Evolutionary conservation across 345 rosid genomes (phyloP), one percentile per base, ranked within the genome.

Genomic region (Clarkia xantiana): DNA sequence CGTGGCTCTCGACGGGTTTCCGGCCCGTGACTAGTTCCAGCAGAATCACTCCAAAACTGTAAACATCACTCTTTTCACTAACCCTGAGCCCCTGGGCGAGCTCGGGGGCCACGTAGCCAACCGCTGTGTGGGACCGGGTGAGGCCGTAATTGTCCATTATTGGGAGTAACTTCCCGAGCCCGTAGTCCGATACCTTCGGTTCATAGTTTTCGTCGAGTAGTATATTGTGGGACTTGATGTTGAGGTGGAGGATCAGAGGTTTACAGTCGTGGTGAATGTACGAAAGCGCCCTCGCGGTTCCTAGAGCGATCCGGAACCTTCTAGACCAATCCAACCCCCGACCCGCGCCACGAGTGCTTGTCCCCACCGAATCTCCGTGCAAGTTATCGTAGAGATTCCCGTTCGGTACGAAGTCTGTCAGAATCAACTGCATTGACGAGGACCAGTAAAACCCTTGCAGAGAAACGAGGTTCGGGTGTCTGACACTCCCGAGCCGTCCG

Each of bases 81-180:
- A 67, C 55, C 71, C 76, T 76, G 58, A 81, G 67, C 50, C 93
- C 74, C 63, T 83, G 87, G 59, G 93, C 81, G 70, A 91, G 58
- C 70, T 91, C 98, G 0, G 98, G 98, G 10, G 98, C 96, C n/a
- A 91, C 87, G 69, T 80, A 91, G 20, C 98, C 98, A 40, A 84
- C 90, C n/a, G 94, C 83, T 63, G 74, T 84, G 58, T 86, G 96
- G 59, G 73, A 80, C 51, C 71, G 83, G 40, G 86, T 81, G 53
- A 73, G 58, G n/a, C 94, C 79, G 3, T 76, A 60, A 52, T 80
- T 78, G 65, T 91, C 93, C 49, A 81, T 62, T 51, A 91, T 68
- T 13, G 98, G 94, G 14, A 91, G 94, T 56, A 91, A 68, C 62
- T 76, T 86, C 47, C 64, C 89, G 39, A 91, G 47, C 13, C 96